Base-by-base conservation (phyloP, 1,139 yeast species). In the Wickerhamomyces sp. region DNA sequence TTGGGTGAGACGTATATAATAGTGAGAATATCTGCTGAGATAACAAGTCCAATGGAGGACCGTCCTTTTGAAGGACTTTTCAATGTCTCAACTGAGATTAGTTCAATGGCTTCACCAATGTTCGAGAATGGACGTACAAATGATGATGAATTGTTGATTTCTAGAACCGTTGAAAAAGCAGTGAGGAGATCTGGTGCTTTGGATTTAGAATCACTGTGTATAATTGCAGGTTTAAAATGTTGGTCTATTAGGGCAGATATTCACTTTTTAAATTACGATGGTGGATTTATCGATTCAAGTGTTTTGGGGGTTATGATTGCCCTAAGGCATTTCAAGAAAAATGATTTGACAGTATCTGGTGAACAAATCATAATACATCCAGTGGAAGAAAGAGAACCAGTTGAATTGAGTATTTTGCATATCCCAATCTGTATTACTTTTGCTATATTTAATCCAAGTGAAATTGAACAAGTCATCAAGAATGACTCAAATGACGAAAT, bases 41-140 rank as follows among this genome's bases (percentile, higher is more conserved):
- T 94, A n/a, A 75, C 79, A 10, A 76, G 78, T 50, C 99, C 99
- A 0, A 84, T 76, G 55, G 96, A 89, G 45, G 96, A 91, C 56
- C 73, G 96, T 43, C 98, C 98, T 1, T 91, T 88, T 61, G 99
- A 94, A 65, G 99, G 99, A 1, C 64, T 86, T 5, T 90, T 93
- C 61, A 71, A 78, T 37, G 90, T 93, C 30, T 80, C 87, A 42
- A 86, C 96, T 7, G 98, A 93, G 59, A 79, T 88, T 42, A 78
- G 91, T 15, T 85, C 97, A 27, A 85, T 91, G 90, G 95, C 96
- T 1, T 81, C 89, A 11, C 84, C 95, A 2, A 72, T 79, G 57
- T 90, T 89, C 63, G 96, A 90, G 56, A 79, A 80, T 57, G 75
- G 81, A 50, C 65, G 65, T 46, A 83, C 78, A 53, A 74, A 85